Conservation (phyloP, 2,329 filamentous ascomycete species). For the Fusarium xylarioides region DNA sequence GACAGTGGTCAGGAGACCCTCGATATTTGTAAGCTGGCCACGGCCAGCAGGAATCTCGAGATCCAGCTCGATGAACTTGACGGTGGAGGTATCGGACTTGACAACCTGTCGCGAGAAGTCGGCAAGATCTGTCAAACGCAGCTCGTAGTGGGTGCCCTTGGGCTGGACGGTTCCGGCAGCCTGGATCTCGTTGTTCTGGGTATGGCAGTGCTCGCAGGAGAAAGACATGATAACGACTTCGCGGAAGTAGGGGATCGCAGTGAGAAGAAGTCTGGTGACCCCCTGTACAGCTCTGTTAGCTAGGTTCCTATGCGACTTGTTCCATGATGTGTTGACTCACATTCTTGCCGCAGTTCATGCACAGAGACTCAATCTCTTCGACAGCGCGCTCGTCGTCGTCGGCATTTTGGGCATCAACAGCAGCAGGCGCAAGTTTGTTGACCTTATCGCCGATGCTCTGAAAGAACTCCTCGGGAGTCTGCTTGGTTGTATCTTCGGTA, state of each 20-base stretch:
- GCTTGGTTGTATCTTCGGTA: constrained; percentile 50
- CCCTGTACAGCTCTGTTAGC: constrained; percentile 64
- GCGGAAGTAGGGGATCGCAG: constrained; percentile 95
- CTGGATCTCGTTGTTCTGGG: constrained; percentile 94
- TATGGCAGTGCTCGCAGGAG: constrained; percentile 86
- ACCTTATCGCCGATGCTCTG: constrained; percentile 70
- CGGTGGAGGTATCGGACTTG: constrained; percentile 86
- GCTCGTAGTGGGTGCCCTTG: constrained; percentile 83
- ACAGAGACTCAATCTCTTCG: constrained; percentile 79
- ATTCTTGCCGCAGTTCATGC: constrained; percentile 87
- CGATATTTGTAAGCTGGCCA: constrained; percentile 91
- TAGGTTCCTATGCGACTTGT: neutral
- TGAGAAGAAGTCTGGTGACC: constrained; percentile 84
- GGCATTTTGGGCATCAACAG: constrained; percentile 46
- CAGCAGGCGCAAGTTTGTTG: constrained; percentile 57
- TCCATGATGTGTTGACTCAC: constrained; percentile 53
- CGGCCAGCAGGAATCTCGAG: constrained; percentile 92
- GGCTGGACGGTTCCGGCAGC: constrained; percentile 92
- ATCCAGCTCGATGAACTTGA: constrained; percentile 90
- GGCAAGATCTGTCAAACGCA: constrained; percentile 75
- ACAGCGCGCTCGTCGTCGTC: constrained; percentile 66
- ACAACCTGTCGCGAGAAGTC: constrained; percentile 90
- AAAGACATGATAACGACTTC: constrained; percentile 99
- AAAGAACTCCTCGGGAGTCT: constrained; percentile 64
- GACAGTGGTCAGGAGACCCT: constrained; percentile 83